phyloP scores from a whole-genome alignment of 2,329 filamentous ascomycete genomes.

The Fusarium tanahbumbuense region DNA sequence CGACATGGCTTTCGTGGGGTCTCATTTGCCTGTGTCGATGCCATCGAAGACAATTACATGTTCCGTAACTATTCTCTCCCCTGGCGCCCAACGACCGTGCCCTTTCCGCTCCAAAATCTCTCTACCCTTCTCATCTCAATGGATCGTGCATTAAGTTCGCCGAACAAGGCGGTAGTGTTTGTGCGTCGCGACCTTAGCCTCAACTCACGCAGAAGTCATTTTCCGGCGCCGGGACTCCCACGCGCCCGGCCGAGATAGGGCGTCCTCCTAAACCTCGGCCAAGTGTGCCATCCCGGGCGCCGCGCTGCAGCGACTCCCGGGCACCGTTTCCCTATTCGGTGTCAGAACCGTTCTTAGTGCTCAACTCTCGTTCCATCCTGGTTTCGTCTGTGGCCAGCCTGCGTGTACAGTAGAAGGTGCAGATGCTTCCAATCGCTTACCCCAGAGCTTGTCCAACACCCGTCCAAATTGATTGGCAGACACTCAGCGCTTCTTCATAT shows the following conservation, averaged over 20 bases:
- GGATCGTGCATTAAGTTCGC: conserved; percentile 29
- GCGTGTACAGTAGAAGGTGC: conserved; percentile 22
- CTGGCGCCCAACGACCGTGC: conserved; percentile 18
- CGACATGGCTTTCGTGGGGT: conserved; percentile 28
- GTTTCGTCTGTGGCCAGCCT: conserved; percentile 40
- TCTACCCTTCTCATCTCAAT: conserved; percentile 11
- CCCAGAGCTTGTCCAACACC: conserved; percentile 32
- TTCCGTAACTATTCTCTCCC: conserved; percentile 1
- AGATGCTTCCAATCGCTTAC: conserved; percentile 35
- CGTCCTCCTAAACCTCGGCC: conserved; percentile 31
- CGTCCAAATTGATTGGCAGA: conserved; percentile 18
- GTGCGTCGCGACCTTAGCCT: conserved; percentile 25
- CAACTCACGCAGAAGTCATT: conserved; percentile 6
- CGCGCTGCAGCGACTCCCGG: conserved; percentile 42
- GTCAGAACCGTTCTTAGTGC: conserved; percentile 41
- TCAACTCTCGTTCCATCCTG: conserved; percentile 36
- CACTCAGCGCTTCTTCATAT: background rate
- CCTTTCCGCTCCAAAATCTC: conserved; percentile 19
- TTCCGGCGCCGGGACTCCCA: conserved; percentile 35
- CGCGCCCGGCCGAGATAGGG: conserved; percentile 41
- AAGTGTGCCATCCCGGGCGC: conserved; percentile 41
- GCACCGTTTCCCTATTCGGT: conserved; percentile 42
- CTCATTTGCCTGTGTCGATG: conserved; percentile 36
- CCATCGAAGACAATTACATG: conserved; percentile 35
- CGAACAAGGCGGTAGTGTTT: conserved; percentile 32